Evolutionary conservation across 768 basidiomycete genomes (phyloP).

Genomic region (Boletus huronensis): DNA sequence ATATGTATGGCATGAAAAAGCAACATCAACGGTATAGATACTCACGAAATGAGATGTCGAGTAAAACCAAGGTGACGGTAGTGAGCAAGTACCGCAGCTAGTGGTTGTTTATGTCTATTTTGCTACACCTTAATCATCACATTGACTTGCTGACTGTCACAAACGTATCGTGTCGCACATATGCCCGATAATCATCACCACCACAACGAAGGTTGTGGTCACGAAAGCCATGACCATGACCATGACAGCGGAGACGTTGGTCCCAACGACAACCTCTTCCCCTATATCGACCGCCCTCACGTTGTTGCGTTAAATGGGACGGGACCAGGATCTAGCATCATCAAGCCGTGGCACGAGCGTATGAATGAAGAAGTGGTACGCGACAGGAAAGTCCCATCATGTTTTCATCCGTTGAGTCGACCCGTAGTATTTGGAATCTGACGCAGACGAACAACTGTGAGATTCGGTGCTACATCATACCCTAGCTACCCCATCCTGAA

Average conservation of each 20-base stretch:
- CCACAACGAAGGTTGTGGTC: conserved; percentile 48
- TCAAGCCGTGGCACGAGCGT: conserved; percentile 87
- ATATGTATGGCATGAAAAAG: conserved; percentile 24
- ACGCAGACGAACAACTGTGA: conserved; percentile 88
- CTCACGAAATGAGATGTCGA: conserved; percentile 12
- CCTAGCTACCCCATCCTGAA: conserved; percentile 4
- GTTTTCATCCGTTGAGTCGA: conserved; percentile 1
- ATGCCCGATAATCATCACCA: conserved; percentile 37
- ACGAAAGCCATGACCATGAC: conserved; percentile 59
- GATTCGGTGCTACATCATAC: conserved; percentile 12
- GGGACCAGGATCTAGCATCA: conserved; percentile 50
- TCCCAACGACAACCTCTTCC: conserved; percentile 68
- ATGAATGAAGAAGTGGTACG: conserved; percentile 66
- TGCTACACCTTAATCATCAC: not conserved
- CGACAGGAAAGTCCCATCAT: not conserved
- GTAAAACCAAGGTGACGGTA: not conserved
- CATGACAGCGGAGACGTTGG: conserved; percentile 47
- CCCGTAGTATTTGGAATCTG: conserved; percentile 77
- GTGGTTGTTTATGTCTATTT: conserved; percentile 19
- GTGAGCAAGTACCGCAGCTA: not conserved
- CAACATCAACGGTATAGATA: not conserved
- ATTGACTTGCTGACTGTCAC: no score
- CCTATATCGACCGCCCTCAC: conserved; percentile 74
- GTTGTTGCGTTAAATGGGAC: conserved; percentile 75
- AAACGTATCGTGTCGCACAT: not conserved